These are phyloP conservation scores for Scedosporium aurantiacum DNA, from an alignment of 2,329 filamentous ascomycete genomes.

Conservation along the genomic window DNA sequence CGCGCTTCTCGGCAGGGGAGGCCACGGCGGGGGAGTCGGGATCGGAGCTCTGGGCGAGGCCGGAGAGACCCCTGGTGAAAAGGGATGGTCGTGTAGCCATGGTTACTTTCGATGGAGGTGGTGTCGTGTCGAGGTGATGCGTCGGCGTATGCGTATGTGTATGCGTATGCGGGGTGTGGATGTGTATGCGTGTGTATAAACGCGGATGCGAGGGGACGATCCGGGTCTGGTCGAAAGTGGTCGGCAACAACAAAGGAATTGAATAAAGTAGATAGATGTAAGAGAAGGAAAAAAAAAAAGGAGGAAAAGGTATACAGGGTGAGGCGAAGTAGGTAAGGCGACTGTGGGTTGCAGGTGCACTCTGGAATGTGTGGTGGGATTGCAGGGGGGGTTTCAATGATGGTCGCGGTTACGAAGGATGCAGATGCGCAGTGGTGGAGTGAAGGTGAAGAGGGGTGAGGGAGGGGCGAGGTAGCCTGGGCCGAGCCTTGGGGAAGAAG, in stretches of 20 bases:
- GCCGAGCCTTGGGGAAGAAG: not conserved
- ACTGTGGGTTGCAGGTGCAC: not conserved
- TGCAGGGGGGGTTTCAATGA: not conserved
- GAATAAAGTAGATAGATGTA: not conserved
- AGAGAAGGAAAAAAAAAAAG: not conserved
- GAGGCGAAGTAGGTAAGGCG: not conserved
- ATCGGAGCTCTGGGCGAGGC: slow-evolving; percentile 47
- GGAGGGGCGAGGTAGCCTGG: not conserved
- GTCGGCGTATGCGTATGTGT: too few relatives aligned
- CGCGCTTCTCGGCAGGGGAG: slow-evolving; percentile 62
- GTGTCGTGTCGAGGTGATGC: too few relatives aligned
- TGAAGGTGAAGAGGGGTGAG: too few relatives aligned
- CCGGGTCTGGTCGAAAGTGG: too few relatives aligned
- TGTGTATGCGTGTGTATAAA: not conserved
- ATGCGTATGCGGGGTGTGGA: not conserved
- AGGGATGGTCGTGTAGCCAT: slow-evolving; percentile 48
- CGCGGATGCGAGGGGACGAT: not conserved
- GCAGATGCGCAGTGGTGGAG: not conserved
- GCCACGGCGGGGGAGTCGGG: slow-evolving; percentile 48
- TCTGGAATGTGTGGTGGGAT: not conserved
- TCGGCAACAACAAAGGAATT: not conserved
- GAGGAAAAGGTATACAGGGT: not conserved
- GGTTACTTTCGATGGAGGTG: slow-evolving; percentile 15
- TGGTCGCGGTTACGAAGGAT: not conserved
- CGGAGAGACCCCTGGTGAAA: slow-evolving; percentile 53